phyloP scores from a whole-genome alignment of 305 asterid genomes.

The Solanum hybrid region DNA sequence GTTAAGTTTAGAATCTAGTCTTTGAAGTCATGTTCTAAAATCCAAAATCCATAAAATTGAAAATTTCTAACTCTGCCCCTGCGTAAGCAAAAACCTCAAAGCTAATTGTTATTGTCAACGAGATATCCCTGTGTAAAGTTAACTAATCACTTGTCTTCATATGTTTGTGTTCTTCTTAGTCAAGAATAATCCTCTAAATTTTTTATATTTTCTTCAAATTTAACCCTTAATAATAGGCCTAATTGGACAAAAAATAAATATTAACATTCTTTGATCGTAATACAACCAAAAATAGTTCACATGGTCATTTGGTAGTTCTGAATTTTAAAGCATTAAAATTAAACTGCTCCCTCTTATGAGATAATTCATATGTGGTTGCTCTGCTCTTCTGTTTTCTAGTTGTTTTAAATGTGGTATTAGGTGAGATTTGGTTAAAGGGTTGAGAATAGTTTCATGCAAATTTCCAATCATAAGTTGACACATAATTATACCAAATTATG shows the following conservation, averaged over 20 bases:
- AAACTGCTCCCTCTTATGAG: neutral
- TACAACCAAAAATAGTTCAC: constrained; percentile 22
- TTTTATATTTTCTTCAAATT: constrained; percentile 1
- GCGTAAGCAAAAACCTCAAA: constrained; percentile 12
- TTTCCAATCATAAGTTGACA: constrained; percentile 3
- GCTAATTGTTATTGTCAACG: constrained; percentile 20
- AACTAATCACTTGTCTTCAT: constrained; percentile 41
- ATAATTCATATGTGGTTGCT: constrained; percentile 25
- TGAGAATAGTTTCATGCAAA: constrained; percentile 19
- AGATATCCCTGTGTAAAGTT: constrained; percentile 4
- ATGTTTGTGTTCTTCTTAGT: constrained; percentile 17
- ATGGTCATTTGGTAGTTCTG: constrained; percentile 31
- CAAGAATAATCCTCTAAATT: constrained; percentile 2
- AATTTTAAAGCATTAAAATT: constrained; percentile 12
- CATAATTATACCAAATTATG: constrained; percentile 1
- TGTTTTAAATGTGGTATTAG: constrained; percentile 46
- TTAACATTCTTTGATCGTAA: constrained; percentile 3
- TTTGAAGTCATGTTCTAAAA: neutral
- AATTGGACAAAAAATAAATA: neutral
- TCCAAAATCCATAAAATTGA: neutral
- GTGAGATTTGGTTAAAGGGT: constrained; percentile 54
- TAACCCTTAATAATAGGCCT: constrained; percentile 11
- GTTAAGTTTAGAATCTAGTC: neutral
- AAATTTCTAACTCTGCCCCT: neutral
- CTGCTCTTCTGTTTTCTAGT: constrained; percentile 34